Conservation (phyloP, 495 filamentous ascomycete species). For the Rhizodiscina lignyota region DNA sequence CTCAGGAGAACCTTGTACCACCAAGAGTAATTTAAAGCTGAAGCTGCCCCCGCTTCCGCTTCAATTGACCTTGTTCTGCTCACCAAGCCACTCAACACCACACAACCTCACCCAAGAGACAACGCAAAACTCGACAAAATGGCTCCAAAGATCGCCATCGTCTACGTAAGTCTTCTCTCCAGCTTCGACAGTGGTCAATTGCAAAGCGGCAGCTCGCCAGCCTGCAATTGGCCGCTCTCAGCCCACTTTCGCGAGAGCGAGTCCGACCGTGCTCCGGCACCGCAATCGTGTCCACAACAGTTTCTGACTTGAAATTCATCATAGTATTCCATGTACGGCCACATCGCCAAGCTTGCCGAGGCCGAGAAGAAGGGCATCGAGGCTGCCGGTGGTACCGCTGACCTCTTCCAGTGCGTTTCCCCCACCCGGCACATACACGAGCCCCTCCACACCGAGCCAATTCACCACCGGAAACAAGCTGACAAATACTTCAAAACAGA, state of each 20-base stretch:
- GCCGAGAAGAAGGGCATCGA: constrained; percentile 86
- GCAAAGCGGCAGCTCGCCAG: too few relatives aligned
- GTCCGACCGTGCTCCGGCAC: background rate
- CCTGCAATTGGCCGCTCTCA: background rate
- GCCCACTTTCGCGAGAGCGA: background rate
- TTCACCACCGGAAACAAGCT: too few relatives aligned
- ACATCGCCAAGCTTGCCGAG: constrained; percentile 68
- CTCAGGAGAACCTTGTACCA: too few relatives aligned
- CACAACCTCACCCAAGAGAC: too few relatives aligned
- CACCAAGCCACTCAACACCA: too few relatives aligned
- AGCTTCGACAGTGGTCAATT: background rate
- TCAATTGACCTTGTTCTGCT: too few relatives aligned
- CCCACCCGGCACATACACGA: too few relatives aligned
- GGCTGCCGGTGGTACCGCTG: constrained; percentile 62
- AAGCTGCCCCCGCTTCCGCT: too few relatives aligned
- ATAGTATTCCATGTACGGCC: constrained; percentile 94
- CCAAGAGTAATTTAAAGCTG: too few relatives aligned
- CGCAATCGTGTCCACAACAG: background rate
- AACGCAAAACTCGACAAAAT: too few relatives aligned
- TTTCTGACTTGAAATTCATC: background rate
- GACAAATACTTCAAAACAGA: constrained; percentile 25
- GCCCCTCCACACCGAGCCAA: too few relatives aligned
- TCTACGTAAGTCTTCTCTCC: constrained; percentile 46
- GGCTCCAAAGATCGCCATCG: constrained; percentile 86
- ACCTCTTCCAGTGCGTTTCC: constrained; percentile 59